These are phyloP conservation scores for Amylocarpus encephaloides DNA, from an alignment of 2,329 filamentous ascomycete species.

Conservation along the genomic window DNA sequence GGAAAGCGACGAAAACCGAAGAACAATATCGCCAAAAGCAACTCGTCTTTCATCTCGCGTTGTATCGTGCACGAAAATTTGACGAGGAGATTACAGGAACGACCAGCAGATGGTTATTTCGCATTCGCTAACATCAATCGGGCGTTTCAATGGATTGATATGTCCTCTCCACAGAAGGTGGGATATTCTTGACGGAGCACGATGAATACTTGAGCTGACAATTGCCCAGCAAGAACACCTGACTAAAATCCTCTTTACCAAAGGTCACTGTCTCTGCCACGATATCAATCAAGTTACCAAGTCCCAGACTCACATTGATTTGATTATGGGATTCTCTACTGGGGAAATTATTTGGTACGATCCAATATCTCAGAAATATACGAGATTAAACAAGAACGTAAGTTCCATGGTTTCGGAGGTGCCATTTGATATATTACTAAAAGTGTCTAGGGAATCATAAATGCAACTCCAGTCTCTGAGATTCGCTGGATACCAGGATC, in stretches of 20 bases:
- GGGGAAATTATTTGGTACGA: slow-evolving; percentile 99
- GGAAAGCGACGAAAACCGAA: slow-evolving; percentile 89
- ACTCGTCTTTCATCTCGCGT: slow-evolving; percentile 95
- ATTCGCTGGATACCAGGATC: slow-evolving; percentile 93
- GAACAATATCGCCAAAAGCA: slow-evolving; percentile 97
- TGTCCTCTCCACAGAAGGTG: slow-evolving; percentile 68
- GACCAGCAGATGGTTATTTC: slow-evolving; percentile 72
- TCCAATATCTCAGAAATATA: slow-evolving; percentile 91
- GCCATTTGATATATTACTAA: slow-evolving; percentile 4
- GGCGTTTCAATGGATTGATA: slow-evolving; percentile 91
- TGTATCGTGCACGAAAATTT: slow-evolving; percentile 85
- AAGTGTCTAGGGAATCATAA: slow-evolving; percentile 68
- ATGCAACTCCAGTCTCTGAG: slow-evolving; percentile 74
- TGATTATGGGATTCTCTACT: slow-evolving; percentile 93
- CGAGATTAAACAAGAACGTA: slow-evolving; percentile 91
- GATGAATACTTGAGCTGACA: not conserved
- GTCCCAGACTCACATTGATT: slow-evolving; percentile 71
- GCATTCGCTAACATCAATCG: slow-evolving; percentile 94
- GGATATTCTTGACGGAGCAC: not conserved
- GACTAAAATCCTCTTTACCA: slow-evolving; percentile 95
- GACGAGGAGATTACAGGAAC: slow-evolving; percentile 72
- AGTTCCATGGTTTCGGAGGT: slow-evolving; percentile 22
- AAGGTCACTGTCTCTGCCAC: slow-evolving; percentile 90
- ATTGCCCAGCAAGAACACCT: slow-evolving; percentile 71
- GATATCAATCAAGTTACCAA: slow-evolving; percentile 85